phyloP scores from a whole-genome alignment of 2,329 filamentous ascomycete species.

The Fusarium pseudocircinatum region DNA sequence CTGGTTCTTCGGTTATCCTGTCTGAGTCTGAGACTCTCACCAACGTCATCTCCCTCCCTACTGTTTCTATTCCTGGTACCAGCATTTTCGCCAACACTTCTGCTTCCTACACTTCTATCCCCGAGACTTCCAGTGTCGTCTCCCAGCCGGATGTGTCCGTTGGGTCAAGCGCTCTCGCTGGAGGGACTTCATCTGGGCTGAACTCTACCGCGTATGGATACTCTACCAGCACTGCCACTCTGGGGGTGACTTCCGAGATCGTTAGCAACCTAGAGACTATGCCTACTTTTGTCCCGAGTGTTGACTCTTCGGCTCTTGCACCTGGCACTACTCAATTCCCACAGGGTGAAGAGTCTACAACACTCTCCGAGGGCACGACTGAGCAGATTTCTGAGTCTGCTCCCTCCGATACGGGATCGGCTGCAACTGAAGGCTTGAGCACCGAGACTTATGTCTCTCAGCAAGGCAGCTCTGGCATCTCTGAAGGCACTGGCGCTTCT shows the following conservation, averaged over 20 bases:
- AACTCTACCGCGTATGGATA: slow-evolving; percentile 23
- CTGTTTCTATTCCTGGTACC: not conserved
- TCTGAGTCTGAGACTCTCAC: slow-evolving; percentile 10
- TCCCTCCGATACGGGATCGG: not conserved
- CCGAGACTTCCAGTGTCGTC: not conserved
- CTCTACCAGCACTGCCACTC: slow-evolving; percentile 5
- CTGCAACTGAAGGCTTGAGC: not conserved
- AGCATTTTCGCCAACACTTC: slow-evolving; percentile 10
- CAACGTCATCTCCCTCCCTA: slow-evolving; percentile 12
- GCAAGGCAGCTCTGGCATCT: not conserved
- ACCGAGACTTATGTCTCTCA: slow-evolving; percentile 5
- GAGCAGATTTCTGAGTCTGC: not conserved
- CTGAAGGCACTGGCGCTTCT: not conserved
- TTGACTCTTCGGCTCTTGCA: slow-evolving; percentile 27
- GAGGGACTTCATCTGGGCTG: slow-evolving; percentile 10
- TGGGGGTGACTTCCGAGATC: not conserved
- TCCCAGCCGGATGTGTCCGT: slow-evolving; percentile 1
- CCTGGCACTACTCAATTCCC: slow-evolving; percentile 8
- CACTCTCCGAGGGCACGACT: not conserved
- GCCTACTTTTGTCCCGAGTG: slow-evolving; percentile 26
- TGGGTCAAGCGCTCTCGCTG: slow-evolving; percentile 21
- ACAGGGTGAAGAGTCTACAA: not conserved
- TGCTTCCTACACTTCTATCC: not conserved
- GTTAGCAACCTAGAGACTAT: slow-evolving; percentile 36
- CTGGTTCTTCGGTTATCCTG: slow-evolving; percentile 3